Base-by-base conservation (phyloP, 176 grass and related monocot species). In the Tuctoria greenei region DNA sequence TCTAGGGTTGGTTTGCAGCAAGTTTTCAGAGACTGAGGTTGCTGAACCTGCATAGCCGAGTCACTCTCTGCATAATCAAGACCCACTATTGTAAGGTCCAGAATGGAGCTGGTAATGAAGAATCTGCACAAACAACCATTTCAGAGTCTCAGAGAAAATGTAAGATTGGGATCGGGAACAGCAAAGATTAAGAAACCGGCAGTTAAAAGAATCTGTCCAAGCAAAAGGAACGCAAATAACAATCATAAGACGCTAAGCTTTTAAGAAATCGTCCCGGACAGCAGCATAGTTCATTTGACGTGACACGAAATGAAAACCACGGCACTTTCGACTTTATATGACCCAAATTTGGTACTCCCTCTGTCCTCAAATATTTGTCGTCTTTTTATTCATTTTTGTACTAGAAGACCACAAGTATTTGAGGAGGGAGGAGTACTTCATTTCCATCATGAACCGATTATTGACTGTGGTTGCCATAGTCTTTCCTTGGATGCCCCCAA, bases 11-110 rank as follows among this genome's bases (percentile, higher is more conserved):
- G 88, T 73, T 91, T 93, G 79, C 63, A 84, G 83, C 73, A 82
- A 68, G 90, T 97, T 86, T 93, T 97, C 80, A 97, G 60, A 61
- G 86, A 88, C 41, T 91, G 80, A 69, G 85, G 83, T 56, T 88
- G 93, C 37, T 86, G 87, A 27, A 74, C 78, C 60, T 79, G 80
- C 61, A 72, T 25, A 56, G 50, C 67, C 0, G 83, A 83, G 11
- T 97, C 88, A 39, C 45, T 66, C 61, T 93, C 90, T 52, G 77
- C 25, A 82, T 82, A 86, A 88, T 97, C 93, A 66, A 97, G 80
- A 24, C 93, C 88, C 15, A 97, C 93, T 44, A 97, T 97, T 62
- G 93, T 97, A 72, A 97, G 88, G 76, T 97, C 93, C 76, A 93
- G 90, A 79, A 90, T 79, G 23, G 93, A 93, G 82, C 90, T 97